Conservation (phyloP, 331 rosid species). For the Dryas integrifolia region DNA sequence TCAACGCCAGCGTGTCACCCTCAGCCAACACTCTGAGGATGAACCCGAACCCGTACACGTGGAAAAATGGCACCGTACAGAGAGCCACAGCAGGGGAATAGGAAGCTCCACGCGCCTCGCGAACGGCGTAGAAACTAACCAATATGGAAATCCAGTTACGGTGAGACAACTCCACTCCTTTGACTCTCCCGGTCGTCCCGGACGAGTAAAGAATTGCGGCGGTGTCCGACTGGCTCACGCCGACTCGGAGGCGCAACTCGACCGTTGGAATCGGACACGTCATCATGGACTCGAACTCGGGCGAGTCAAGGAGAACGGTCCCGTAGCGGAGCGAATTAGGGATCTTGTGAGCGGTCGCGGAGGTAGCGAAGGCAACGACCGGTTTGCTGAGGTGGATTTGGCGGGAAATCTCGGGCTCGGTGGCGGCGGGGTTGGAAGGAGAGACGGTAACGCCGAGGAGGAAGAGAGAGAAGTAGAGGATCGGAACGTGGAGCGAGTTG, state of each 20-base stretch:
- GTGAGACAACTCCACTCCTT: constrained; percentile 34
- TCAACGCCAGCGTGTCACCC: constrained; percentile 24
- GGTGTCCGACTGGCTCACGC: constrained; percentile 25
- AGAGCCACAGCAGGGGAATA: not conserved
- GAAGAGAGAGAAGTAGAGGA: constrained; percentile 33
- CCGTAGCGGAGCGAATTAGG: constrained; percentile 17
- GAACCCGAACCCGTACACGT: constrained; percentile 32
- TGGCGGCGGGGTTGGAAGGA: constrained; percentile 32
- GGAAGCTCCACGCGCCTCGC: not conserved
- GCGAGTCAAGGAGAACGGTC: constrained; percentile 24
- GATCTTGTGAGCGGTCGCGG: constrained; percentile 13
- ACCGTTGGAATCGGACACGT: not conserved
- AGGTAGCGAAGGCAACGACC: constrained; percentile 34
- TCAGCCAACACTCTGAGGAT: constrained; percentile 10
- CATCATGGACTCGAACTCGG: constrained; percentile 35
- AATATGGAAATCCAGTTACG: constrained; percentile 22
- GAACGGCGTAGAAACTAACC: not conserved
- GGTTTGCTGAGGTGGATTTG: constrained; percentile 32
- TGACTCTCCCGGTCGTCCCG: constrained; percentile 31
- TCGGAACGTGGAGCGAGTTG: constrained; percentile 25
- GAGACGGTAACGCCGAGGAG: constrained; percentile 32
- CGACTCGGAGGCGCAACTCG: constrained; percentile 8
- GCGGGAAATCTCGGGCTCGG: constrained; percentile 24
- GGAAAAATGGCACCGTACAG: constrained; percentile 34
- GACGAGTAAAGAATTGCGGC: constrained; percentile 32